Evolutionary conservation across 768 basidiomycete species (phyloP), one percentile per base, ranked within the genome.

Genomic region (Suillus bovinus): DNA sequence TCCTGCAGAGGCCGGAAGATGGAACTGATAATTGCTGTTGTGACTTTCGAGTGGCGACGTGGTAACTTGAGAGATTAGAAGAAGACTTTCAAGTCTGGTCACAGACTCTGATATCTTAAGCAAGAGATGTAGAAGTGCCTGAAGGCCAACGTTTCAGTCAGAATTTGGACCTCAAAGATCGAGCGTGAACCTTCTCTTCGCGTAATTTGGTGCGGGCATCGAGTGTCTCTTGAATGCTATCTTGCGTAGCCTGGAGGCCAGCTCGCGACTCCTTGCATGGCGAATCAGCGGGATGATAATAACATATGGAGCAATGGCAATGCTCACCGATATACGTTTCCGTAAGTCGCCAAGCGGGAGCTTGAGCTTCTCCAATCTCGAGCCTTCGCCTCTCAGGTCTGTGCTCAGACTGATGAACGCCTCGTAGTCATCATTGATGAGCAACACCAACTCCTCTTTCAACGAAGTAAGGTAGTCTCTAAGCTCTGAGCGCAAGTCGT

Each of bases 361-460:
- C 66, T 87, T 86, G 61, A 99, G 71, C 62, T 83, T 79, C 62
- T 83, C 81, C 67, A 96, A 73, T 65, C 93, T 81, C 42, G 81
- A 79, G 3, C 91, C 90, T 76, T 98, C 96, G 49, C 90, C 94
- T 66, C 88, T 84, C 66, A 99, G 74, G 69, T 98, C 94, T 4
- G 96, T 95, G 66, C 96, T 96, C 34, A 99, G 81, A 68, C 92
- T 94, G 69, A 99, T 96, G 72, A 99, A 99, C 16, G 95, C 95
- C 73, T 95, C 95, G 70, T 99, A 99, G 77, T 99, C 97, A 68
- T 94, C 90, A 75, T 99, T 99, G 73, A 99, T 97, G 70, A 99
- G 86, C 69, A 88, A 88, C 34, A 99, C 94, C 39, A 99, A 83
- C 72, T 97, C 96, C 72, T 96, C 93, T 74, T 96, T 94, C 65